Evolutionary conservation across 345 rosid species (phyloP), one percentile per base, ranked within the genome.

Genomic region (Raphanus raphanistrum): DNA sequence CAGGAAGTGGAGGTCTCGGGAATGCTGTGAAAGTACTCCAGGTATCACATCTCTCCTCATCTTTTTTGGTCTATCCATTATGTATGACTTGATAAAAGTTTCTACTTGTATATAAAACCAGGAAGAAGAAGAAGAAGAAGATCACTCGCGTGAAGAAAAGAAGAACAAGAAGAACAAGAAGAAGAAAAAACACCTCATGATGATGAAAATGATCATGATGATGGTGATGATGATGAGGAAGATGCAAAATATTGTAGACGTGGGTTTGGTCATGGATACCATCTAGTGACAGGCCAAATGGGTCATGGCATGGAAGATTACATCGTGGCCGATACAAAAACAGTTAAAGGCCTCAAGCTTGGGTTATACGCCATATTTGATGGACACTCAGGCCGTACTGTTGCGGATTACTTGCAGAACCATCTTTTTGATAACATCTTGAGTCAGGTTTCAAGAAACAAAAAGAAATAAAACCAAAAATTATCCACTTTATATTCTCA

Each of bases 301-400:
- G 80, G 59, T 4, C 89, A 89, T 75, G 77, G 77, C 41, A 86
- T 86, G 88, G 88, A 86, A 84, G 92, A 89, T 60, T 84, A 72
- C 76, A 75, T 85, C 13, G 86, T 86, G 1, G 86, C 85, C 17
- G 83, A 89, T 65, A 81, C 45, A 8, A 82, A 82, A 63, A 48
- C 77, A 1, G 55, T 71, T 5, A 32, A 83, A 1, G 87, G 85
- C 6, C 81, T 86, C 71, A 75, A 82, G 0, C 35, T 89, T 26
- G 86, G 86, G 1, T 65, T 86, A 12, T 83, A 85, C 77, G 92
- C 90, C 4, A 87, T 89, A 43, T 88, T 86, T 31, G 84, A 88
- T 25, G 88, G 90, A 6, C 91, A 87, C 63, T 85, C 83, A 4
- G 87, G 91, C 38, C 66, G 66, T 36, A 67, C 80, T 62, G 91